Conservation (phyloP, 257 asterid species). For the Nicotiana paniculata region DNA sequence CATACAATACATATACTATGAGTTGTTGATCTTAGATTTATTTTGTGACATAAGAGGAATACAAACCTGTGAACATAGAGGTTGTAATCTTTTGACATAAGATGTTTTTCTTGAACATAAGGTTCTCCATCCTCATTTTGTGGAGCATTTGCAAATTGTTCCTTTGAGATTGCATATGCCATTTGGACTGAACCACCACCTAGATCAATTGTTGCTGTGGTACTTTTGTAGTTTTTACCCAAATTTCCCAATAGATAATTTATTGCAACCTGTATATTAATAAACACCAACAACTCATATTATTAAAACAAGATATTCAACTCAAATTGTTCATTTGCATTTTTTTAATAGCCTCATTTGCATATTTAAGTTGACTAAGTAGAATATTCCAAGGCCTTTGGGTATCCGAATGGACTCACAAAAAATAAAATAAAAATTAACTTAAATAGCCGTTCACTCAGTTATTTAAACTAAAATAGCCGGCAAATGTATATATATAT, state of each 20-base stretch:
- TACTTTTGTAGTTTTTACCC: conserved; percentile 47
- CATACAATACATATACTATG: neutral
- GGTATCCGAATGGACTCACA: neutral
- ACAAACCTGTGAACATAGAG: conserved; percentile 69
- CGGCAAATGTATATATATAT: too few relatives aligned
- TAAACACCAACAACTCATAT: neutral
- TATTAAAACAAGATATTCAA: neutral
- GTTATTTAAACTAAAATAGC: too few relatives aligned
- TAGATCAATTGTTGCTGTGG: conserved; percentile 75
- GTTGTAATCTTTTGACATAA: conserved; percentile 48
- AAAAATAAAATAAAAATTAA: neutral
- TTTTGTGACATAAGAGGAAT: too few relatives aligned
- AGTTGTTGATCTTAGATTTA: too few relatives aligned
- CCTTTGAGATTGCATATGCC: conserved; percentile 69
- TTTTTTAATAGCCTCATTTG: too few relatives aligned
- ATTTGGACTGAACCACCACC: conserved; percentile 92
- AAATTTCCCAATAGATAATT: conserved; percentile 67
- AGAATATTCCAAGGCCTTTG: neutral
- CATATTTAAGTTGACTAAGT: too few relatives aligned
- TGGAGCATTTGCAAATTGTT: conserved; percentile 65
- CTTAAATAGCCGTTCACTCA: too few relatives aligned
- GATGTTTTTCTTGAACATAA: conserved; percentile 62
- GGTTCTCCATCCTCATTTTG: conserved; percentile 36
- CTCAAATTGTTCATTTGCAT: neutral
- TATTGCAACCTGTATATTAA: conserved; percentile 49